Conservation (phyloP, 2,329 filamentous ascomycete species). For the Nemania sp. region DNA sequence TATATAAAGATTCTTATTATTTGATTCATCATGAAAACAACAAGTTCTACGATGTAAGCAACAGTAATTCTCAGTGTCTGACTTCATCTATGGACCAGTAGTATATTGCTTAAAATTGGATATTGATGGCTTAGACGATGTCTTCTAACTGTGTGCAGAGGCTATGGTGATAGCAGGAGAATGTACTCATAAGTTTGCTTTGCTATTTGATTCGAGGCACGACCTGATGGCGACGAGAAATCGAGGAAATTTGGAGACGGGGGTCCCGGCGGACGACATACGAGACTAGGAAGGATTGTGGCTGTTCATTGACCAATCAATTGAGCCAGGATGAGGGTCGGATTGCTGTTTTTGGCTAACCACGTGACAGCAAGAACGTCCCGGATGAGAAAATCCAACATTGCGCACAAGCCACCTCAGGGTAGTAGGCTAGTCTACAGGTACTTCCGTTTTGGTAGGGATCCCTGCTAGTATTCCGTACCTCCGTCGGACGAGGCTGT, state of each 20-base stretch:
- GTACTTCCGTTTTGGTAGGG: no score
- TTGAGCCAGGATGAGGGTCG: not conserved
- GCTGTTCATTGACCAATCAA: conserved; percentile 21
- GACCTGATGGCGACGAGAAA: conserved; percentile 2
- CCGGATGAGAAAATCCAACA: not conserved
- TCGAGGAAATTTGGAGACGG: not conserved
- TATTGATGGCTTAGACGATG: not conserved
- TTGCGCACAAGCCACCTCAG: conserved; percentile 5
- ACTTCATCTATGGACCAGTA: not conserved
- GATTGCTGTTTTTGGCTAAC: conserved; percentile 7
- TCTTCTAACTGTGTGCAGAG: not conserved
- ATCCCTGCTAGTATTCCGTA: no score
- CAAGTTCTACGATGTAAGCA: no score
- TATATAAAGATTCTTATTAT: not conserved
- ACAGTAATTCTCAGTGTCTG: no score
- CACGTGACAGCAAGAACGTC: conserved; percentile 32
- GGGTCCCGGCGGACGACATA: not conserved
- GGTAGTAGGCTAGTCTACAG: no score
- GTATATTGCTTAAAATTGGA: not conserved
- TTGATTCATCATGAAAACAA: not conserved
- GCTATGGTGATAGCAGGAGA: no score
- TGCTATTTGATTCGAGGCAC: not conserved
- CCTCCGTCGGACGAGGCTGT: no score
- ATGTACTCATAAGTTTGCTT: not conserved
- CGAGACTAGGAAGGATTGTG: not conserved